These are phyloP conservation scores for Haberlea rhodopensis DNA, from an alignment of 257 asterid species.

Conservation along the genomic window DNA sequence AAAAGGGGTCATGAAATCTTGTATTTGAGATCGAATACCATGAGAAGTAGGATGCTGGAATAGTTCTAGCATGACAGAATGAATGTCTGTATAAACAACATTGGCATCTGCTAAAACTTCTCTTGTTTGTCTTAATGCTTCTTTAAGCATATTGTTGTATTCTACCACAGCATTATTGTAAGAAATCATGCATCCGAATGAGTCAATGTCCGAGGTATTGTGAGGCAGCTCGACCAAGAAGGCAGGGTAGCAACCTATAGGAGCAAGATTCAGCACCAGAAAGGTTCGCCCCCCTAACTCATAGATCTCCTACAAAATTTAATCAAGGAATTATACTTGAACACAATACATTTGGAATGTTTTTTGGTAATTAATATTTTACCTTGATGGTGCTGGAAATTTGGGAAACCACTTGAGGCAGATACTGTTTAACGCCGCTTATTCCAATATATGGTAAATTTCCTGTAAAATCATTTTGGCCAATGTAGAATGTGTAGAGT, in stretches of 20 bases:
- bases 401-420: constrained; percentile 64
- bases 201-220: constrained; percentile 49
- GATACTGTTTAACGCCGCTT: constrained; percentile 49
- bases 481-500: constrained; percentile 73
- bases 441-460: constrained; percentile 49
- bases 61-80: constrained; percentile 60
- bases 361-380: neutral
- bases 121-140: constrained; percentile 45
- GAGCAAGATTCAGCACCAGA: constrained; percentile 67
- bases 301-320: constrained; percentile 51
- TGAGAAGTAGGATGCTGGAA: constrained; percentile 67
- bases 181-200: constrained; percentile 68
- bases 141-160: constrained; percentile 59
- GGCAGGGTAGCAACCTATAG: constrained; percentile 79
- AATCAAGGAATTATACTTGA: neutral
- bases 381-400: constrained; percentile 72
- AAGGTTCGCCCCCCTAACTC: constrained; percentile 66
- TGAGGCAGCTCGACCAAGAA: constrained; percentile 63
- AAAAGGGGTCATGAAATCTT: neutral
- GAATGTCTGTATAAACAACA: constrained; percentile 54
- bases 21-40: constrained; percentile 34
- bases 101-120: constrained; percentile 48
- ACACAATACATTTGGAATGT: neutral
- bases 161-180: constrained; percentile 61
- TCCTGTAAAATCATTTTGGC: constrained; percentile 80